Base-by-base conservation (phyloP, 2,329 filamentous ascomycete species). In the Aspergillus terreus region DNA sequence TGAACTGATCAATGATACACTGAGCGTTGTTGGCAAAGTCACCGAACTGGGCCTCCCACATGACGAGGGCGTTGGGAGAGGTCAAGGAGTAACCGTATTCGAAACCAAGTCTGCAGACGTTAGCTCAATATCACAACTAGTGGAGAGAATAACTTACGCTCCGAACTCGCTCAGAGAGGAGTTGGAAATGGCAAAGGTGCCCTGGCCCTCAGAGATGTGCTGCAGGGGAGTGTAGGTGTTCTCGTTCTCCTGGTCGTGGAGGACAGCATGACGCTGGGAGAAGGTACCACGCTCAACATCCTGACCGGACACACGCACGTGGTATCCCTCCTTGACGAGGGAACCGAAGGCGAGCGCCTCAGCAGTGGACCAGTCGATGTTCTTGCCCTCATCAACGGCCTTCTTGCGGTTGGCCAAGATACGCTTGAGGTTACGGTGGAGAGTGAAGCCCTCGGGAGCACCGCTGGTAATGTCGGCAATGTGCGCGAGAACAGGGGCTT, bases 11-110 rank as follows among this genome's bases (percentile, higher is more conserved):
- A 68, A 99, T 95, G 74, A 99, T 95, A 72, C 91, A 95, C 77
- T 99, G 94, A 41, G 94, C 92, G 68, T 96, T 99, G 82, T 99
- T 99, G 81, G 94, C 94, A 67, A 99, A 99, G 76, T 99, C 94
- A 80, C 94, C 94, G 67, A 99, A 99, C 75, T 99, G 94, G 35
- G 94, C 94, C 78, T 99, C 94, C 94, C 94, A 99, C 85, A 99
- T 95, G 63, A 99, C 92, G 23, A 99, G 84, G 35, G 94, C 92
- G 70, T 96, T 95, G 52, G 94, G 94, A 27, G 94, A 97, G 25
- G 92, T 95, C 55, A 99, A 78, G 3, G 94, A 99, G 80, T 99
- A 99, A 55, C 94, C 94, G 67, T 99, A 99, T 76, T 99, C 94
- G 71, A 99, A 99, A 49, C 94, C 94, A 56, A 99, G 88, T 55